Base-by-base conservation (phyloP, 345 rosid species). In the Camelina neglecta region DNA sequence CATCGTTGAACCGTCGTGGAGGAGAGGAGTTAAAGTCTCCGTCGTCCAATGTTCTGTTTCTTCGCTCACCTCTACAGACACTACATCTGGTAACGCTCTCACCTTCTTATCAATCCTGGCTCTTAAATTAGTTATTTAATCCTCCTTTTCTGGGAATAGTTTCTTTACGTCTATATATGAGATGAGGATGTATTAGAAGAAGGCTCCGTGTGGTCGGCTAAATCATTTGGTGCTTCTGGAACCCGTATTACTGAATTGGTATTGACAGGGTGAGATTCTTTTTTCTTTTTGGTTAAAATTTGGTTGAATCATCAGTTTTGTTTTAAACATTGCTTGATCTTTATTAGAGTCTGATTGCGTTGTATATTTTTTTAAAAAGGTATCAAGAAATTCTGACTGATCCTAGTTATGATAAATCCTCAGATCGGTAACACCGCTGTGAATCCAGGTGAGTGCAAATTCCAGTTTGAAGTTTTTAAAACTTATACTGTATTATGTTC, bases 321-420 rank as follows among this genome's bases (percentile, higher is more conserved):
- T 42, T 15, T 42, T 12, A 21, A 12, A 42, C n/a, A 42, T 42
- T 1, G 47, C 47, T 42, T 41, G 45, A 35, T 48, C 24, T 11
- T 60, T 13, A 45, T 13, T 15, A 18, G 62, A 33, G 15, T 47
- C 8, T 78, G 58, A 38, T 48, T 65, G 9, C 18, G 2, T 21
- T 65, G 15, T 12, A 79, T 51, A 18, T 51, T 15, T 53, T 60
- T 21, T 7, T 5, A 83, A 18, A 18, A 18, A 94, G 97, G 84
- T 94, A 94, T 84, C 98, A 90, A 83, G 97, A 94, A 80, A 94
- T 94, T 78, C 92, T 94, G 0, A 92, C 97, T 8, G 98, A 92
- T 75, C 98, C 97, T 36, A 92, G 98, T 79, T 92, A 21, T 21
- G 98, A 94, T 96, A 20, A 13, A 47, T n/a, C 21, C 51, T 47